Percentiles rank a stretch among this genome's conserved stretches.
phyloP scores from a whole-genome alignment of 768 basidiomycete species.

The Rhodosporidiobolus odoratus region DNA sequence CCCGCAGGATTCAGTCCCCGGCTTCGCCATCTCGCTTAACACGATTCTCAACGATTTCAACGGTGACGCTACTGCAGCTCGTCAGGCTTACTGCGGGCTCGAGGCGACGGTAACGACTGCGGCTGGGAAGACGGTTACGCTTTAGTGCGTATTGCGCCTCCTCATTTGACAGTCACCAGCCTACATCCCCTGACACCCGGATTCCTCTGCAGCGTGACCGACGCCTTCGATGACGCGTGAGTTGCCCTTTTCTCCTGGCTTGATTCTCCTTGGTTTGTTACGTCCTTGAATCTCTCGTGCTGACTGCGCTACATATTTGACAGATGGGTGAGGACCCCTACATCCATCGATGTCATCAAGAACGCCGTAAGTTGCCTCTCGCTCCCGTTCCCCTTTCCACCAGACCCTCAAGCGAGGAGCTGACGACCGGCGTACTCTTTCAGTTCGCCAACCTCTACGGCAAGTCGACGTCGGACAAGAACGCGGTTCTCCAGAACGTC shows the following conservation, averaged over 20 bases:
- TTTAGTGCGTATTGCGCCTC: slow-evolving; percentile 21
- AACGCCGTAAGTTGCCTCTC: neutral
- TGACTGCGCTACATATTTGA: too few species aligned
- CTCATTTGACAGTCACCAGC: neutral
- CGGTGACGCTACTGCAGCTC: slow-evolving; percentile 26
- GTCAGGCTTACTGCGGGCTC: slow-evolving; percentile 39
- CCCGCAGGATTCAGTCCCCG: slow-evolving; percentile 25
- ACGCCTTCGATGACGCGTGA: slow-evolving; percentile 35
- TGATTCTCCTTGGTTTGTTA: too few species aligned
- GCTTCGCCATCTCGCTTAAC: slow-evolving; percentile 35
- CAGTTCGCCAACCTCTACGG: slow-evolving; percentile 29
- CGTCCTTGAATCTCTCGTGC: too few species aligned
- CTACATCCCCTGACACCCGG: neutral
- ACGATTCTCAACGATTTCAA: slow-evolving; percentile 38
- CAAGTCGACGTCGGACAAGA: slow-evolving; percentile 26
- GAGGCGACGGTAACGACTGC: slow-evolving; percentile 30
- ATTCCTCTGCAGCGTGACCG: neutral
- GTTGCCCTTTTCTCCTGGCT: too few species aligned
- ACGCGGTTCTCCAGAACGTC: slow-evolving; percentile 32
- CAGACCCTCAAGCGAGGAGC: neutral
- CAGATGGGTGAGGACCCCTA: slow-evolving; percentile 27
- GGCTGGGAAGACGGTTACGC: slow-evolving; percentile 22
- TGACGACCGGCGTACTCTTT: neutral
- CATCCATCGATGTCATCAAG: slow-evolving; percentile 25
- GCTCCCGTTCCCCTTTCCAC: neutral